Evolutionary conservation across 805 yeast species (phyloP), one percentile per base, ranked within the genome.

Genomic region (Ogataea paraovalis): DNA sequence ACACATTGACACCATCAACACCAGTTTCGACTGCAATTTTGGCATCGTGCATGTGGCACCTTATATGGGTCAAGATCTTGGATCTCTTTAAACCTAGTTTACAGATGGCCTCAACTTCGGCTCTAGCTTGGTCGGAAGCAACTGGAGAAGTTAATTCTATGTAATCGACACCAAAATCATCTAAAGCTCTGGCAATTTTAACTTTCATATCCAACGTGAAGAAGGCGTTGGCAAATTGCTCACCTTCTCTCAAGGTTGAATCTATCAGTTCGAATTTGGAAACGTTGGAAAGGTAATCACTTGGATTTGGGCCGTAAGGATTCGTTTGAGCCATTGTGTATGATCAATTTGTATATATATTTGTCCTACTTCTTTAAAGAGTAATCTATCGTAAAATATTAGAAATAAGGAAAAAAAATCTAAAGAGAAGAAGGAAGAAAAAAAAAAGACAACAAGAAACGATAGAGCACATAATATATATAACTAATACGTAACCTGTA

Each of bases 31-130:
- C 82, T 1, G 83, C 83, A 40, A 76, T 76, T 61, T 72, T 70
- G 44, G 82, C 83, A 58, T 78, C 83, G 50, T 75, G 78, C 82
- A 78, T 78, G 59, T 77, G 81, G 65, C 83, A 78, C 68, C 82
- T 73, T 49, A 78, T 78, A 61, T 78, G 83, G 28, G 82, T 78
- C 61, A 78, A 69, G 40, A 78, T 74, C 66, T 78, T 78, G 45
- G 83, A 76, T 56, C 45, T 55, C 47, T 77, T 78, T 58, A 78
- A 70, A 3, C 82, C 82, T 54, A 78, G 66, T 68, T 78, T 78
- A 64, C 83, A 78, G 45, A 78, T 75, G 38, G 82, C 76, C 59
- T 78, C 83, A 60, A 80, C 77, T 61, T 78, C 83, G 46, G 58
- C 67, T 62, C 81, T 72, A 28, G 79, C 73, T 63, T 78, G 83